Conservation (phyloP, 129 eudicot species). For the Mikania micrantha region DNA sequence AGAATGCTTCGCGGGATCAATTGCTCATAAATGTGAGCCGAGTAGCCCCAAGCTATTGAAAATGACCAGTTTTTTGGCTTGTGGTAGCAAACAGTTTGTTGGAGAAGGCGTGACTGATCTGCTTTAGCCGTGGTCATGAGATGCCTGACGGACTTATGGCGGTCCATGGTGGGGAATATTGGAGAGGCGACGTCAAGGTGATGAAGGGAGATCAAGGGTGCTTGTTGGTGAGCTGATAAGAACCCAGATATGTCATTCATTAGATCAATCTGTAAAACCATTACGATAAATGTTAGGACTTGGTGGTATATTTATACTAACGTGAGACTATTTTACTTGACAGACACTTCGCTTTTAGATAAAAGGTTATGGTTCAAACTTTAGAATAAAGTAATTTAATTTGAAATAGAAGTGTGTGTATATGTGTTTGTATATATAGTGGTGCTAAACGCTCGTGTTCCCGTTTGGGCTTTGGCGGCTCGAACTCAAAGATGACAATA, state of each 20-base stretch:
- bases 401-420: no score
- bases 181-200: slow-evolving; percentile 36
- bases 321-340: no score
- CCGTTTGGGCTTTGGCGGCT: no score
- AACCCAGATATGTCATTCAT: slow-evolving; percentile 37
- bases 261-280: slow-evolving; percentile 34
- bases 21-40: slow-evolving; percentile 34
- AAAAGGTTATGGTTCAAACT: no score
- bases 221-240: slow-evolving; percentile 36
- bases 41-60: slow-evolving; percentile 38
- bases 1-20: slow-evolving; percentile 32
- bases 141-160: slow-evolving; percentile 25
- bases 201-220: slow-evolving; percentile 37
- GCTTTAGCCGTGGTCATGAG: slow-evolving; percentile 29
- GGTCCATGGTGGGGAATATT: slow-evolving; percentile 25
- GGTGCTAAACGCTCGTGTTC: no score
- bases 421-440: no score
- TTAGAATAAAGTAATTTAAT: no score
- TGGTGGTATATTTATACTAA: no score
- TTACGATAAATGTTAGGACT: no score
- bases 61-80: slow-evolving; percentile 29
- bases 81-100: slow-evolving; percentile 38
- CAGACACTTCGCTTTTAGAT: no score
- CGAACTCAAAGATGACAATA: no score
- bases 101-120: slow-evolving; percentile 38